These are phyloP conservation scores for Paratrypanosoma confusum DNA, from an alignment of 208 protist genomes.

Conservation along the genomic window DNA sequence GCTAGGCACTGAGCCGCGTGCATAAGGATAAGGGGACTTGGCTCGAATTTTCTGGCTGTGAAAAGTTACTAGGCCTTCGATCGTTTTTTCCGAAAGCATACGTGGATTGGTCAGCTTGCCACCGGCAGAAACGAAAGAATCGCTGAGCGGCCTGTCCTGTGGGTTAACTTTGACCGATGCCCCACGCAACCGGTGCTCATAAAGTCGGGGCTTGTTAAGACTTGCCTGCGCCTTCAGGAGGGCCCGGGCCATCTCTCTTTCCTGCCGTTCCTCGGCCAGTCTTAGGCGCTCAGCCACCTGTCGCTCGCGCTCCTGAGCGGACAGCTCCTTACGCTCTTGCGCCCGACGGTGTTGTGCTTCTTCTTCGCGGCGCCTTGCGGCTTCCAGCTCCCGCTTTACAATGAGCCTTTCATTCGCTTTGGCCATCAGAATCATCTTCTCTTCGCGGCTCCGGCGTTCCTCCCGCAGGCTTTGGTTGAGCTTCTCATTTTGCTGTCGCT, in stretches of 20 bases:
- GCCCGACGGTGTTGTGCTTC: conserved; percentile 2
- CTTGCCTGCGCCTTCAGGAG: conserved; percentile 1
- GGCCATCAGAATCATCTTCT: background rate
- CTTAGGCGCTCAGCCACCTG: conserved; percentile 2
- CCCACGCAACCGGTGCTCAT: conserved; percentile 4
- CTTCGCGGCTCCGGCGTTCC: conserved; percentile 1
- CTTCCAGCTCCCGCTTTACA: background rate
- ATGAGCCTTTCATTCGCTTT: conserved; percentile 2
- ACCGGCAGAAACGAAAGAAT: background rate
- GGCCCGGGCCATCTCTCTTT: background rate
- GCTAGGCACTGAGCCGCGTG: too few relatives aligned
- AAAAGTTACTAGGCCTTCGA: conserved; percentile 8
- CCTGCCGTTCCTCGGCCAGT: conserved; percentile 1
- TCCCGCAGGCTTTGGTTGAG: conserved; percentile 1
- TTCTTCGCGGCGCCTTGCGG: background rate
- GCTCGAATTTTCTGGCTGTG: conserved; percentile 6
- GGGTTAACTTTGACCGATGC: background rate
- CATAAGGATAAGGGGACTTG: conserved; percentile 10
- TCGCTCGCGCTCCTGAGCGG: conserved; percentile 7
- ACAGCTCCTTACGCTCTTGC: conserved; percentile 2
- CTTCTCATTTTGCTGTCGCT: conserved; percentile 5
- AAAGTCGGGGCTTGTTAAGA: conserved; percentile 3
- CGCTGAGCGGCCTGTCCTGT: background rate
- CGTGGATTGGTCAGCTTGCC: conserved; percentile 9
- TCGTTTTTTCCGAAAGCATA: conserved; percentile 5